Evolutionary conservation across 2,329 filamentous ascomycete species (phyloP), one percentile per base, ranked within the genome.

Genomic region (Cucurbitaria berberidis): DNA sequence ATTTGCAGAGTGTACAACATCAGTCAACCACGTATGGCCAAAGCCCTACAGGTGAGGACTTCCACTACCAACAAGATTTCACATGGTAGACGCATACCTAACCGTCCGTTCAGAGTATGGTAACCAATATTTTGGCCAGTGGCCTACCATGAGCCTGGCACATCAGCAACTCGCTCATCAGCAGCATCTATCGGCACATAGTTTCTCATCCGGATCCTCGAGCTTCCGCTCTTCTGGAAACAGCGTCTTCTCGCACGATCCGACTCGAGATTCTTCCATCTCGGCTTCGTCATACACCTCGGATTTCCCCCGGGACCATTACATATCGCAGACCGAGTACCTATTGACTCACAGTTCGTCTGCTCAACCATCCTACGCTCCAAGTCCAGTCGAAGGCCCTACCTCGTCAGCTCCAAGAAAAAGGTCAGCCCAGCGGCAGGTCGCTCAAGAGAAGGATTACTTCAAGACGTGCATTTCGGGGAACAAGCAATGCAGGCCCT

Each of bases 391-490:
- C 8, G 55, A 63, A 9, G 50, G 35, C 11, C 24, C 50, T 5
- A 18, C 24, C 4, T 40, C 48, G 1, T 26, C 51, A 19, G 9
- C 48, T 13, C 19, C 53, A 2, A 48, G 30, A 19, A 58, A 45
- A 8, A 52, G 55, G n/a, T 13, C 53, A 3, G 35, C 49, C 13
- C 55, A 59, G 18, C 53, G 60, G 15, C 52, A 54, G 3, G 11
- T 29, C 3, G 38, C 45, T 1, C 57, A 55, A 22, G 62, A 56
- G 3, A 67, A 55, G 27, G 62, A 69, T 11, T 55, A 58, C 6
- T 73, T 70, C 53, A 55, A 58, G n/a, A 72, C 69, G 0, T 74
- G 70, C 27, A 58, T 67, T 10, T 68, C 64, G 2, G 59, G 64
- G 0, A 62, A 47, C 6, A 68, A 66, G 34, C 58, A 67, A 41